Conservation (phyloP, 352 stramenopile genomes). For the Phytophthora sp. region DNA sequence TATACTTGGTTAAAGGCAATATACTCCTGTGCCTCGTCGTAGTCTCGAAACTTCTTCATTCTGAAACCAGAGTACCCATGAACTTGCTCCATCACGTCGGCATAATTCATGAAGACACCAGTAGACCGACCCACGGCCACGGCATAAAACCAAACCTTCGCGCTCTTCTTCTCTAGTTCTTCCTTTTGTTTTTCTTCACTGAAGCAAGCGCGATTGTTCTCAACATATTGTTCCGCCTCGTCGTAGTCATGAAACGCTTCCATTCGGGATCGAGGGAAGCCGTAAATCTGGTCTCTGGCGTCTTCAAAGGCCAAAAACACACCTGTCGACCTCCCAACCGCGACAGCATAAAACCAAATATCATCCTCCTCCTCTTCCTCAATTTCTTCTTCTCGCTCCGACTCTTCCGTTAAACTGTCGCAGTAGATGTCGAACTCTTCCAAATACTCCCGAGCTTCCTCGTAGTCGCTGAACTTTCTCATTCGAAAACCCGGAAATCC, state of each 20-base stretch:
- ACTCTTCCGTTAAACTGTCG: conserved; percentile 10
- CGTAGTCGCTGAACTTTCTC: conserved; percentile 15
- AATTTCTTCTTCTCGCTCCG: not conserved
- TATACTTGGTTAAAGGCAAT: conserved; percentile 16
- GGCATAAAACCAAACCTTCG: conserved; percentile 35
- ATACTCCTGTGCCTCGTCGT: conserved; percentile 16
- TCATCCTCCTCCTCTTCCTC: conserved; percentile 9
- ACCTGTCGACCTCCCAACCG: not conserved
- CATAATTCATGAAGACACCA: conserved; percentile 43
- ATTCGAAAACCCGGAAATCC: conserved; percentile 11
- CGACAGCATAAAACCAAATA: conserved; percentile 19
- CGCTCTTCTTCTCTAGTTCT: not conserved
- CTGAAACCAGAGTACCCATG: conserved; percentile 11
- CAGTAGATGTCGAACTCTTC: conserved; percentile 18
- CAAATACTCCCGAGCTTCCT: conserved; percentile 19
- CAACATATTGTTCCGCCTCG: conserved; percentile 2
- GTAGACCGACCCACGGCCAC: conserved; percentile 50
- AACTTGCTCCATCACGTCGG: conserved; percentile 11
- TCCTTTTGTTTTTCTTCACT: not conserved
- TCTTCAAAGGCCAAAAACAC: conserved; percentile 9
- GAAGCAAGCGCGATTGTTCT: not conserved
- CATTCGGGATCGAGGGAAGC: not conserved
- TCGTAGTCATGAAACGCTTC: conserved; percentile 1
- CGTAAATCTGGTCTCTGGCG: conserved; percentile 2
- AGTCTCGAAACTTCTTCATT: conserved; percentile 16